A percentile compares a stretch with the other conserved stretches of the same genome.
These are phyloP conservation scores for Tolypocladium inflatum DNA, from an alignment of 2,329 filamentous ascomycete genomes.

Conservation along the genomic window DNA sequence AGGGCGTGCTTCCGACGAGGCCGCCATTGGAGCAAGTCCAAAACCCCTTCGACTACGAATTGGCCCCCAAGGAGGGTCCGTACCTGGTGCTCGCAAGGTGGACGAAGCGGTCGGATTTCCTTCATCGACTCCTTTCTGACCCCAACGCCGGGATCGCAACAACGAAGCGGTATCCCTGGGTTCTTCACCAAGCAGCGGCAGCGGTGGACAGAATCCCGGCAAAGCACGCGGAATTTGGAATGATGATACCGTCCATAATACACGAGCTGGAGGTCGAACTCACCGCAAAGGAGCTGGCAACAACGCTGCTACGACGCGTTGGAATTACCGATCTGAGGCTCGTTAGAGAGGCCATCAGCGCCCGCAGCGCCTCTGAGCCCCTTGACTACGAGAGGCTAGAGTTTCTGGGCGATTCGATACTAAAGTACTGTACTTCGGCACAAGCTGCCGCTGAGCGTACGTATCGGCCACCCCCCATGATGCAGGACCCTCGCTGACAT, in stretches of 20 bases:
- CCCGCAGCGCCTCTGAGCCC: slow-evolving; percentile 48
- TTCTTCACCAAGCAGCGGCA: slow-evolving; percentile 38
- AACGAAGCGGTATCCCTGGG: slow-evolving; percentile 30
- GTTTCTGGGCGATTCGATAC: slow-evolving; percentile 74
- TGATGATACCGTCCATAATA: slow-evolving; percentile 64
- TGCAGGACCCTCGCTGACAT: slow-evolving; percentile 6
- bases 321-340: slow-evolving; percentile 43
- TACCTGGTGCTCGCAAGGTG: slow-evolving; percentile 41
- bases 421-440: slow-evolving; percentile 65
- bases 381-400: slow-evolving; percentile 77
- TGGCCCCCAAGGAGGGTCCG: slow-evolving; percentile 31
- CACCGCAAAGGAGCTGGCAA: slow-evolving; percentile 48
- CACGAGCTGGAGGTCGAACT: slow-evolving; percentile 58
- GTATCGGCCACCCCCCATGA: slow-evolving; percentile 12
- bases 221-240: slow-evolving; percentile 37
- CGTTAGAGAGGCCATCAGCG: slow-evolving; percentile 60
- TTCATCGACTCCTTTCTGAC: slow-evolving; percentile 30
- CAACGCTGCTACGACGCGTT: slow-evolving; percentile 26
- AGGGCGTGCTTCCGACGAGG: slow-evolving; percentile 30
- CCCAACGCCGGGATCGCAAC: slow-evolving; percentile 12
- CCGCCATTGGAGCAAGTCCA: slow-evolving; percentile 32
- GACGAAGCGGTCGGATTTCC: slow-evolving; percentile 48
- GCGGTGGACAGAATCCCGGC: slow-evolving; percentile 37
- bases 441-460: slow-evolving; percentile 49
- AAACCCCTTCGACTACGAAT: slow-evolving; percentile 22